Percentiles rank a stretch among this genome's conserved stretches.
Conservation (phyloP, 2,329 filamentous ascomycete genomes). For the Cercospora zeae-maydis region DNA sequence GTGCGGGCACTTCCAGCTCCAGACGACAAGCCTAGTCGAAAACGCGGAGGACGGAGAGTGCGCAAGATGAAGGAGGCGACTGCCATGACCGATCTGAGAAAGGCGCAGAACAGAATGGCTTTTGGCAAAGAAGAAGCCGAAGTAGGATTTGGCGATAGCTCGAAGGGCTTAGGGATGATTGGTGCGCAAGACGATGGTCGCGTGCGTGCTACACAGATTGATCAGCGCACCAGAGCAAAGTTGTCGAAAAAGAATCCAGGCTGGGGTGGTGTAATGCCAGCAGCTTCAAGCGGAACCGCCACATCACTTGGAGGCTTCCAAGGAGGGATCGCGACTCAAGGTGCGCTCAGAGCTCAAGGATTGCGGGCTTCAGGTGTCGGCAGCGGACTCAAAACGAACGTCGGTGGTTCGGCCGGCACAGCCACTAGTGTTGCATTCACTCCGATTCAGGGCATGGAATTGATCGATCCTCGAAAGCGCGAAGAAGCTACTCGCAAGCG, state of each 20-base stretch:
- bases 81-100: conserved; percentile 93
- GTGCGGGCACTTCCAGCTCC: conserved; percentile 82
- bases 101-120: conserved; percentile 91
- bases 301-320: conserved; percentile 77
- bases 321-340: conserved; percentile 58
- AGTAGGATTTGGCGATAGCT: conserved; percentile 84
- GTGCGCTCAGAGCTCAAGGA: conserved; percentile 72
- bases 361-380: conserved; percentile 80
- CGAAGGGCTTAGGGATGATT: conserved; percentile 91
- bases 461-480: conserved; percentile 88
- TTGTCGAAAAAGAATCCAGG: conserved; percentile 93
- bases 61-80: conserved; percentile 94
- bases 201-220: conserved; percentile 82
- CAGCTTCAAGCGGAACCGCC: conserved; percentile 65
- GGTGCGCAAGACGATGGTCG: conserved; percentile 83
- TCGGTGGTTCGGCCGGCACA: conserved; percentile 50
- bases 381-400: conserved; percentile 31
- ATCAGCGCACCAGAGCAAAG: conserved; percentile 88
- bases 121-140: conserved; percentile 96
- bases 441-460: conserved; percentile 87
- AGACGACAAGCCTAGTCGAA: conserved; percentile 90
- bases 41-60: conserved; percentile 84
- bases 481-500: conserved; percentile 85
- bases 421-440: conserved; percentile 84
- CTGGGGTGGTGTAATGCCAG: conserved; percentile 67